A percentile compares a stretch with the other conserved stretches of the same genome.
Evolutionary conservation across 805 yeast genomes (phyloP).

Genomic region (Lachancea sp.): DNA sequence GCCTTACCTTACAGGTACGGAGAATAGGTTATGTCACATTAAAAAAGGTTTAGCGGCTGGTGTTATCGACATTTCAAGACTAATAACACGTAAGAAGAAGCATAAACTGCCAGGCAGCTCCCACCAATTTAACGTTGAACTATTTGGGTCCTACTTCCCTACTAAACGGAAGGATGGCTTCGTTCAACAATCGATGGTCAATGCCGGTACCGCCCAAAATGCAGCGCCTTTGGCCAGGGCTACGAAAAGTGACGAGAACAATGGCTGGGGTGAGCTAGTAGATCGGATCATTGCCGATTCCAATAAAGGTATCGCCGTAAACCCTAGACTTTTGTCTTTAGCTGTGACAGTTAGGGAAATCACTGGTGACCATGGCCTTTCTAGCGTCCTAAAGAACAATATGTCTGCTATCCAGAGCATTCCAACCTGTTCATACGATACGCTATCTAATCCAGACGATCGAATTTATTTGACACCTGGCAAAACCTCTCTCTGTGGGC

Average conservation of each 20-base stretch:
- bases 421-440: constrained; percentile 44
- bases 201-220: constrained; percentile 14
- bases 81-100: constrained; percentile 61
- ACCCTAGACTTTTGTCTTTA: constrained; percentile 71
- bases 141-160: constrained; percentile 60
- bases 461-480: constrained; percentile 54
- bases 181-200: constrained; percentile 29
- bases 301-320: constrained; percentile 67
- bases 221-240: constrained; percentile 1
- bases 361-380: constrained; percentile 41
- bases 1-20: constrained; percentile 15
- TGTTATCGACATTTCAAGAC: constrained; percentile 74
- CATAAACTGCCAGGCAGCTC: constrained; percentile 54
- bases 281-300: constrained; percentile 75
- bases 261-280: constrained; percentile 86
- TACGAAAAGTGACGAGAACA: constrained; percentile 32
- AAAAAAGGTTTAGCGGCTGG: constrained; percentile 86
- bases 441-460: constrained; percentile 49
- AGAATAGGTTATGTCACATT: constrained; percentile 34
- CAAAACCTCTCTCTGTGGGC: constrained; percentile 29
- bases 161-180: constrained; percentile 1
- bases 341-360: constrained; percentile 69
- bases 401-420: constrained; percentile 61
- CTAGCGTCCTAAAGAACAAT: constrained; percentile 40
- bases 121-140: constrained; percentile 62